Evolutionary conservation across 805 yeast species (phyloP), one percentile per base, ranked within the genome.

Genomic region (Wickerhamomyces subpelliculosus): DNA sequence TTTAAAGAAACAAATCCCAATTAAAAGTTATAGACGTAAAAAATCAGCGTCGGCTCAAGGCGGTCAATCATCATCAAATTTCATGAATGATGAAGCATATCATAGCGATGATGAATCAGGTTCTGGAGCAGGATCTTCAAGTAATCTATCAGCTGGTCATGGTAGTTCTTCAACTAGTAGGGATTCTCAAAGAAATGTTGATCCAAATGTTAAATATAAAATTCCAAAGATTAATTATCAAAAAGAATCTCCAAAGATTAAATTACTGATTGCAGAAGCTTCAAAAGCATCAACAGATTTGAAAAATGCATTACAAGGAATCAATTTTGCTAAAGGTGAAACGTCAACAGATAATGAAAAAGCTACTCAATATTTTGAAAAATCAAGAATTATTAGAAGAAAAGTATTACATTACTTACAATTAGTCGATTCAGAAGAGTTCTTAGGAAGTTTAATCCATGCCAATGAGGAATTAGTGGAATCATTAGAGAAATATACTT

Each of bases 381-480:
- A 78, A 57, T 84, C 94, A 50, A 73, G 90, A 43, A 64, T 72
- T 8, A 72, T 84, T 37, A 75, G 98, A 57, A 72, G 95, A 42
- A 80, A 78, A 50, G 77, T 93, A 13, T 67, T 93, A 46, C 67
- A 87, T 44, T 88, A 88, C 56, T 69, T 93, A 47, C 97, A 93
- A 61, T 68, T 76, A 36, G 86, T 88, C 29, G 83, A 85, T 31
- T 79, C 78, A 41, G 97, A 89, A 45, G 95, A 86, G 52, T 83
- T 78, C 44, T 62, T 93, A 45, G 97, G 97, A n/a, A 73, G 86
- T 32, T 69, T 93, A 45, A 76, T 93, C 41, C 81, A 77, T 49
- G 94, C 96, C 32, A 93, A 93, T 56, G 98, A 93, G 51, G 89
- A 86, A 56, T 70, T 93, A 43, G 94, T 93, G 7, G 65, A 65